Percentiles rank a stretch among this genome's conserved stretches.
These are phyloP conservation scores for Cystofilobasidium capitatum DNA, from an alignment of 768 basidiomycete species.

Conservation along the genomic window DNA sequence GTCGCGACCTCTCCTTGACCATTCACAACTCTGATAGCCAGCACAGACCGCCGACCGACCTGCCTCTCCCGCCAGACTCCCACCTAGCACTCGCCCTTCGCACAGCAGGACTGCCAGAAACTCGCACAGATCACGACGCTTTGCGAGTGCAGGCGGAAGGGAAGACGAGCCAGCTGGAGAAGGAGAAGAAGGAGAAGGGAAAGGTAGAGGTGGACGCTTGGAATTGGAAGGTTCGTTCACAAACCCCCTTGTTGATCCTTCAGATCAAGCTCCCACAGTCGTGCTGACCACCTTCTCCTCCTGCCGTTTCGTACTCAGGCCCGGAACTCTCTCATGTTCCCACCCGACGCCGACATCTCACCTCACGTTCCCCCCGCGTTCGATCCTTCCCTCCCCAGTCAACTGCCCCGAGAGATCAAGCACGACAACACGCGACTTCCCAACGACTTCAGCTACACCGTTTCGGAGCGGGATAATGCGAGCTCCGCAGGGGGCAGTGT, in stretches of 20 bases:
- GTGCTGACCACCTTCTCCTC: background rate
- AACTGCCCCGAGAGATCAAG: conserved; percentile 44
- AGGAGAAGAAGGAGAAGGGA: conserved; percentile 34
- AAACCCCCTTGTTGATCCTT: conserved; percentile 53
- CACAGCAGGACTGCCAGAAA: conserved; percentile 37
- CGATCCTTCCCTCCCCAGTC: conserved; percentile 13
- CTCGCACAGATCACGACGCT: conserved; percentile 29
- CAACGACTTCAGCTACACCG: conserved; percentile 44
- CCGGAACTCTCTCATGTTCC: conserved; percentile 89
- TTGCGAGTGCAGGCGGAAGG: background rate
- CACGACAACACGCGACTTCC: conserved; percentile 71
- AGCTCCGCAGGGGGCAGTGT: conserved; percentile 41
- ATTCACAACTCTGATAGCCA: no score
- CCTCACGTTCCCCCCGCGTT: conserved; percentile 50
- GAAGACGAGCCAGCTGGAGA: conserved; percentile 25
- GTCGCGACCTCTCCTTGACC: conserved; percentile 3
- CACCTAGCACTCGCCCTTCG: conserved; percentile 36
- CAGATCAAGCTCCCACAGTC: conserved; percentile 17
- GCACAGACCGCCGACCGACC: conserved; percentile 13
- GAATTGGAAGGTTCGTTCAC: conserved; percentile 42
- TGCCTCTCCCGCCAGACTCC: conserved; percentile 31
- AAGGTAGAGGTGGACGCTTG: conserved; percentile 22
- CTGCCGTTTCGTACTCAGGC: conserved; percentile 47
- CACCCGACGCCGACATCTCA: conserved; percentile 78
- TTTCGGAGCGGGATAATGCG: conserved; percentile 43